These are phyloP conservation scores for Xylariales sp. DNA, from an alignment of 2,329 filamentous ascomycete species.

Conservation along the genomic window DNA sequence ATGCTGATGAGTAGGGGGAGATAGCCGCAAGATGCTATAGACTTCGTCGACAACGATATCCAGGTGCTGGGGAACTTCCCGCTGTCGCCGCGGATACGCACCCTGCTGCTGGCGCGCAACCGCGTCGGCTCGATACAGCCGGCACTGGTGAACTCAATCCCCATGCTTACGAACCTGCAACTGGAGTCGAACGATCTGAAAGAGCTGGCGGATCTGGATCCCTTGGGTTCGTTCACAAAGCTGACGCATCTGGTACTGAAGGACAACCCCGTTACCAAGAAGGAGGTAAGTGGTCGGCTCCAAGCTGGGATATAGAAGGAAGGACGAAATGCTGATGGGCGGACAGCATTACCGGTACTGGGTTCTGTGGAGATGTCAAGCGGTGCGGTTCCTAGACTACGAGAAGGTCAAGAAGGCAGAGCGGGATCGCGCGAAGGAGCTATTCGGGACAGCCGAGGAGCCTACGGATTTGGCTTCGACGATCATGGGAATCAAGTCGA, in stretches of 20 bases:
- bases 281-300: constrained; percentile 72
- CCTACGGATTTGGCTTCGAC: constrained; percentile 77
- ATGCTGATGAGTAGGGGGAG: no score
- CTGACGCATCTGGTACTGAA: constrained; percentile 77
- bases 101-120: constrained; percentile 85
- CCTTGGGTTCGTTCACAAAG: constrained; percentile 61
- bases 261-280: constrained; percentile 87
- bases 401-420: constrained; percentile 86
- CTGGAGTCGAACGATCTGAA: constrained; percentile 76
- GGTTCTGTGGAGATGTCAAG: constrained; percentile 81
- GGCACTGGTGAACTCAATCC: constrained; percentile 67
- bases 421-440: constrained; percentile 66
- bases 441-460: constrained; percentile 76
- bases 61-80: constrained; percentile 87
- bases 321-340: constrained; percentile 1
- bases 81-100: constrained; percentile 79
- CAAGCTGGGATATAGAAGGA: background rate
- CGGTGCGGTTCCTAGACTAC: constrained; percentile 87
- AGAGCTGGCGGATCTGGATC: constrained; percentile 84
- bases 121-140: constrained; percentile 78
- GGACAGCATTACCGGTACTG: constrained; percentile 83
- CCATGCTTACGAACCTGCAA: constrained; percentile 76
- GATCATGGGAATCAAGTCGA: constrained; percentile 83
- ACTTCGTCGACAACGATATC: constrained; percentile 98
- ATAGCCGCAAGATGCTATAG: constrained; percentile 92